Base-by-base conservation (phyloP, 371 early-diverging fungal genomes). In the Lichtheimia hyalospora region DNA sequence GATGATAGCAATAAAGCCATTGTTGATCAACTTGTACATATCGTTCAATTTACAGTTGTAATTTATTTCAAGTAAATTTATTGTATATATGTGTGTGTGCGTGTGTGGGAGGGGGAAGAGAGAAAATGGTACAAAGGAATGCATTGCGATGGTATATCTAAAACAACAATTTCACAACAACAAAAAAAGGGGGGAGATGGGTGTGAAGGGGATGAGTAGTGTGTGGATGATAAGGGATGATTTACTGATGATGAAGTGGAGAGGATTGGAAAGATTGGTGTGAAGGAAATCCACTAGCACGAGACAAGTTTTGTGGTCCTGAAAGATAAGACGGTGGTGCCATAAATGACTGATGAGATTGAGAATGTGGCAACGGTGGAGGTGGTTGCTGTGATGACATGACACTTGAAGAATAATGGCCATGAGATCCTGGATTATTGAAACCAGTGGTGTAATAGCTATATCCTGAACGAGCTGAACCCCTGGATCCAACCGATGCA, bases 391-490 rank as follows among this genome's bases (percentile, higher is more conserved):
- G 44, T 25, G 42, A 59, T 10, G 60, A 58, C 34, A 54, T 58
- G 20, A 62, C 58, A 50, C 62, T 61, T 0, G 58, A 44, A n/a
- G 54, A 48, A 34, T 67, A 62, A 23, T 61, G 58, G 4, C 66
- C 58, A 16, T 58, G 41, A 18, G 52, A 27, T 54, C 57, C 61
- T 24, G 52, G 54, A 15, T 34, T 34, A 10, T 42, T 52, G 52
- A 49, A 41, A 18, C 56, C 73, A 65, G 18, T 71, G 18, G 64
- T 71, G 8, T 70, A 69, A 49, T 75, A 76, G 18, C 66, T 75
- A 34, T 70, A 67, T 4, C 75, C 78, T 3, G 78, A 66, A 0
- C 61, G 52, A 10, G 53, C 70, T 15, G 66, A 62, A 24, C 61
- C 62, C 7, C 62, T 58, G 14, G 69, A 62, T 25, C 62, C 62